Percentiles rank a stretch among this genome's conserved stretches.
phyloP scores from a whole-genome alignment of 495 filamentous ascomycete genomes.

The Cenococcum geophilum region DNA sequence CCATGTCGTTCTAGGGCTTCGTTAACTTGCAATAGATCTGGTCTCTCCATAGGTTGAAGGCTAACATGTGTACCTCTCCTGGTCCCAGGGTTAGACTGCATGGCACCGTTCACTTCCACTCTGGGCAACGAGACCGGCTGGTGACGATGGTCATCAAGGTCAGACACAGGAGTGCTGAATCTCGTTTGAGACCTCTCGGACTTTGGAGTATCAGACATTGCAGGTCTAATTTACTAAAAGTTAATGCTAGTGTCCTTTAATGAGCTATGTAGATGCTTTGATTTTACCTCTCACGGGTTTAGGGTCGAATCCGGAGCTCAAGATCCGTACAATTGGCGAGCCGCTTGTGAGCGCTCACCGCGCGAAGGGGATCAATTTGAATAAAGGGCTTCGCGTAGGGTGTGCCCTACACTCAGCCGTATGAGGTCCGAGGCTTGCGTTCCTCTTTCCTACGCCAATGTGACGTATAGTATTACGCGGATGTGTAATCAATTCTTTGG shows the following conservation, averaged over 20 bases:
- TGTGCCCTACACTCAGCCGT: slow-evolving; percentile 45
- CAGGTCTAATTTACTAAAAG: background rate
- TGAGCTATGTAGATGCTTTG: background rate
- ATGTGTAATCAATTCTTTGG: slow-evolving; percentile 5
- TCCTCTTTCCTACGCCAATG: slow-evolving; percentile 2
- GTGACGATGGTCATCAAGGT: slow-evolving; percentile 88
- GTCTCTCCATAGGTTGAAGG: slow-evolving; percentile 31
- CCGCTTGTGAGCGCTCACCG: slow-evolving; percentile 40
- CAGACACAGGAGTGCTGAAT: slow-evolving; percentile 74
- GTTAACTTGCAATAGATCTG: slow-evolving; percentile 47
- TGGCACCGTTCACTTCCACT: slow-evolving; percentile 49
- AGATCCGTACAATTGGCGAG: slow-evolving; percentile 31
- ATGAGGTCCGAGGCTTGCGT: background rate
- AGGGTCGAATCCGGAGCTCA: background rate
- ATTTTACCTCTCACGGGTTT: slow-evolving; percentile 28
- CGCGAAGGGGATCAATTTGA: slow-evolving; percentile 35
- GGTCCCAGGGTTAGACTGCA: slow-evolving; percentile 35
- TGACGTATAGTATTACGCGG: slow-evolving; percentile 2
- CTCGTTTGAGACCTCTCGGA: slow-evolving; percentile 55
- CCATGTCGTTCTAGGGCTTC: slow-evolving; percentile 47
- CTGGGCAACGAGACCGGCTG: slow-evolving; percentile 64
- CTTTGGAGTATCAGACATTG: slow-evolving; percentile 50
- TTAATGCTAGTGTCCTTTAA: background rate
- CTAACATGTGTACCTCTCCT: slow-evolving; percentile 40
- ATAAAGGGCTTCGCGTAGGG: slow-evolving; percentile 40